Evolutionary conservation across 1,284 basidiomycete species (phyloP).

Genomic region (Cryptococcus maquisensis): DNA sequence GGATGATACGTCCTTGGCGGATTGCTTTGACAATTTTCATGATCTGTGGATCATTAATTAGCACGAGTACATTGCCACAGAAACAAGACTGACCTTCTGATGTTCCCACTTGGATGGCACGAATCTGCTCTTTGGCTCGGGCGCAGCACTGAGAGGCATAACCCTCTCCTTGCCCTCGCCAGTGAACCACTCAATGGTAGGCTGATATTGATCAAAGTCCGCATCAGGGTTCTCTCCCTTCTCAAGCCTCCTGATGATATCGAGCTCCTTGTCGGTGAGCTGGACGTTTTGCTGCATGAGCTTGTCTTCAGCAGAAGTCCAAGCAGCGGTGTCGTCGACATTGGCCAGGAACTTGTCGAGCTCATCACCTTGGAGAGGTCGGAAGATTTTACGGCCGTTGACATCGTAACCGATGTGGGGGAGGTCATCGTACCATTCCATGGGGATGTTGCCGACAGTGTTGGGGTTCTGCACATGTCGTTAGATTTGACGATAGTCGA

Average conservation of each 20-base stretch:
- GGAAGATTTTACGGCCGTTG: constrained; percentile 87
- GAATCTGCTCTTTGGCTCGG: constrained; percentile 95
- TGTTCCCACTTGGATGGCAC: constrained; percentile 99
- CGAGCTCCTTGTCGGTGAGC: constrained; percentile 85
- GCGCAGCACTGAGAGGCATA: constrained; percentile 85
- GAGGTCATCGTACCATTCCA: constrained; percentile 99
- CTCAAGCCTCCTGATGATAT: constrained; percentile 88
- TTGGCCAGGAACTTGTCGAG: constrained; percentile 95
- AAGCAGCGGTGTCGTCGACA: constrained; percentile 85
- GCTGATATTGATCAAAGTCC: constrained; percentile 85
- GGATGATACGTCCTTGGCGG: constrained; percentile 86
- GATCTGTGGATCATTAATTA: constrained; percentile 55
- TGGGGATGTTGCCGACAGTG: constrained; percentile 89
- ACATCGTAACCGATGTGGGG: constrained; percentile 99
- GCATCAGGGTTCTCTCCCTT: constrained; percentile 88
- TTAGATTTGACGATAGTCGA: not conserved
- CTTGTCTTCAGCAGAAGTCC: constrained; percentile 93
- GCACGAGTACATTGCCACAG: not conserved
- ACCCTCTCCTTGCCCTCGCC: constrained; percentile 89
- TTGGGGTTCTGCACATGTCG: constrained; percentile 68
- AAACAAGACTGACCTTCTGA: constrained; percentile 69
- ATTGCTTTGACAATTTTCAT: constrained; percentile 99
- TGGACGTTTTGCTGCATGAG: constrained; percentile 79
- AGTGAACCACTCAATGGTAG: constrained; percentile 94
- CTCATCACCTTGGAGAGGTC: constrained; percentile 93